Conservation (phyloP, 345 rosid species). For the Corymbia maculata region DNA sequence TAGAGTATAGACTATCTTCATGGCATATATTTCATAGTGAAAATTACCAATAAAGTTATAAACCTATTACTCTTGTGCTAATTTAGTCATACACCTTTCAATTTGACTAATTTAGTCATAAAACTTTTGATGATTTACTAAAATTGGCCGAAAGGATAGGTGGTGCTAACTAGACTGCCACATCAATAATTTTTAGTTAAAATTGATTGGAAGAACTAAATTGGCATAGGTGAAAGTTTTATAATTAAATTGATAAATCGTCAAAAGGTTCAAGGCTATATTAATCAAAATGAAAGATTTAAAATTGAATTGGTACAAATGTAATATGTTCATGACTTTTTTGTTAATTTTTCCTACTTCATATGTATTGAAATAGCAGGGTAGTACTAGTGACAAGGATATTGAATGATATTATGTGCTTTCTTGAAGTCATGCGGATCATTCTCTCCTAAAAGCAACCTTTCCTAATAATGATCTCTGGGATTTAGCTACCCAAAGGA, state of each 20-base stretch:
- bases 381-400: background rate
- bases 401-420: background rate
- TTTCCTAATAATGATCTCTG: background rate
- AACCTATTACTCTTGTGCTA: too few species aligned
- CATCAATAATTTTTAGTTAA: rapidly evolving
- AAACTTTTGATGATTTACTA: too few species aligned
- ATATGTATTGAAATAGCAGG: background rate
- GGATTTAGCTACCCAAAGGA: background rate
- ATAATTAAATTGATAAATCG: rapidly evolving
- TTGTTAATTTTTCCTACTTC: background rate
- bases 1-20: background rate
- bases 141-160: background rate
- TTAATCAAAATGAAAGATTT: background rate
- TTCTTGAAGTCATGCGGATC: background rate
- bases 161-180: rapidly evolving
- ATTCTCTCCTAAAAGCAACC: background rate
- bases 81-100: too few species aligned
- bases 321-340: background rate
- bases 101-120: too few species aligned
- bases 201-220: too few species aligned
- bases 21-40: background rate
- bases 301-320: background rate
- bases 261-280: background rate
- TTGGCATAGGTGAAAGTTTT: background rate
- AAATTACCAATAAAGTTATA: too few species aligned